Conservation (phyloP, 2,329 filamentous ascomycete species). For the Huntiella bhutanensis region DNA sequence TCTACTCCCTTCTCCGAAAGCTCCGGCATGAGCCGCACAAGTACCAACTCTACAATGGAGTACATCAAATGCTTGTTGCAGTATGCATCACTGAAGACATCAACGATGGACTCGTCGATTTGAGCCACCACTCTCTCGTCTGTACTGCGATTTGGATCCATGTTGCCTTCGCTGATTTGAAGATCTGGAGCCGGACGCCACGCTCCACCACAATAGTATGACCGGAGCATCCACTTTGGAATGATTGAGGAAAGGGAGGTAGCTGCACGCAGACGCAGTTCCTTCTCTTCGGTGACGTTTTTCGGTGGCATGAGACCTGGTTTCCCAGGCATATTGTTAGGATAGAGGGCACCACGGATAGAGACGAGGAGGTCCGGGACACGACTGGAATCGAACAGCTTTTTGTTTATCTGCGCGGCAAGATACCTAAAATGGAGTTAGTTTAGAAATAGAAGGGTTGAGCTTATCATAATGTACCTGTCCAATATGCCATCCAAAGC, state of each 20-base stretch:
- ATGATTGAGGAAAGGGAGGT: slow-evolving; percentile 32
- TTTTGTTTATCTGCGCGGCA: slow-evolving; percentile 34
- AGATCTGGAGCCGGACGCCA: slow-evolving; percentile 13
- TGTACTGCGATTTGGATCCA: slow-evolving; percentile 17
- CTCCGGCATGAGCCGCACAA: slow-evolving; percentile 75
- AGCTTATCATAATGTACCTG: slow-evolving; percentile 47
- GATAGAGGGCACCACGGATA: slow-evolving; percentile 64
- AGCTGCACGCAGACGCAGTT: slow-evolving; percentile 49
- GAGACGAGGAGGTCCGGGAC: slow-evolving; percentile 50
- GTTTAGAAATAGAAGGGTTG: not conserved
- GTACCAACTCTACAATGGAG: slow-evolving; percentile 56
- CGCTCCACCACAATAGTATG: slow-evolving; percentile 29
- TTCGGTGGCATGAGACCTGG: slow-evolving; percentile 41
- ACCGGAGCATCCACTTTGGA: slow-evolving; percentile 27
- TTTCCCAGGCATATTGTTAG: slow-evolving; percentile 58
- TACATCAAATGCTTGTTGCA: slow-evolving; percentile 89
- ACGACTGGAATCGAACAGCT: slow-evolving; percentile 42
- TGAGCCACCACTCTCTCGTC: slow-evolving; percentile 34
- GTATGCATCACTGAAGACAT: slow-evolving; percentile 63
- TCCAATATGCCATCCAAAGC: slow-evolving; percentile 62
- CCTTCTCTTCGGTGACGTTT: slow-evolving; percentile 37
- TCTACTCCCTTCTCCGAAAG: slow-evolving; percentile 50
- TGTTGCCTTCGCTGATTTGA: slow-evolving; percentile 12
- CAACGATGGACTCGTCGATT: slow-evolving; percentile 46
- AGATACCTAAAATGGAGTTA: slow-evolving; percentile 28